phyloP scores from a whole-genome alignment of 257 asterid genomes.

The Rehmannia glutinosa region DNA sequence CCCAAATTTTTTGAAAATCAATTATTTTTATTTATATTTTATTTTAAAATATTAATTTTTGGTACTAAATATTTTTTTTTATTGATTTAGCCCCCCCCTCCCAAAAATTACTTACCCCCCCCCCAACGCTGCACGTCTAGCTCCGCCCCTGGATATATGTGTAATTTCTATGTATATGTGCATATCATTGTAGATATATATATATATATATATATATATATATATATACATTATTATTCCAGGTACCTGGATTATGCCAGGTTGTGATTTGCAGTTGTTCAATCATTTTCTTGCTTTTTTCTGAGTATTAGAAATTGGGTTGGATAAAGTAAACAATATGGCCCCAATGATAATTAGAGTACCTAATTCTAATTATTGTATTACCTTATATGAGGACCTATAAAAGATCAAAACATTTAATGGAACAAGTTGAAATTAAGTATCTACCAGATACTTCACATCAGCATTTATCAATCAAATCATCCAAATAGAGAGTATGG shows the following conservation, averaged over 20 bases:
- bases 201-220: too few relatives aligned
- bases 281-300: conserved; percentile 18
- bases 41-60: too few relatives aligned
- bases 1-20: too few relatives aligned
- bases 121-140: too few relatives aligned
- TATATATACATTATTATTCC: too few relatives aligned
- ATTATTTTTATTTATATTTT: too few relatives aligned
- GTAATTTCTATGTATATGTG: neutral
- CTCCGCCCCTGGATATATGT: too few relatives aligned
- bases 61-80: too few relatives aligned
- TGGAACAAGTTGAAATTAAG: neutral
- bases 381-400: neutral
- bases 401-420: neutral
- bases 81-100: too few relatives aligned
- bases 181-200: neutral
- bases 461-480: neutral
- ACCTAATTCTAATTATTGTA: conserved; percentile 27
- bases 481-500: neutral
- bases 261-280: conserved; percentile 29
- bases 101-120: too few relatives aligned
- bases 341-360: conserved; percentile 27
- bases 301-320: neutral
- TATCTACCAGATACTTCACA: conserved; percentile 6
- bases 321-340: conserved; percentile 16
- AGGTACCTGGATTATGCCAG: conserved; percentile 21